Evolutionary conservation across 2,329 filamentous ascomycete species (phyloP).

Genomic region (Fusarium odoratissimum): DNA sequence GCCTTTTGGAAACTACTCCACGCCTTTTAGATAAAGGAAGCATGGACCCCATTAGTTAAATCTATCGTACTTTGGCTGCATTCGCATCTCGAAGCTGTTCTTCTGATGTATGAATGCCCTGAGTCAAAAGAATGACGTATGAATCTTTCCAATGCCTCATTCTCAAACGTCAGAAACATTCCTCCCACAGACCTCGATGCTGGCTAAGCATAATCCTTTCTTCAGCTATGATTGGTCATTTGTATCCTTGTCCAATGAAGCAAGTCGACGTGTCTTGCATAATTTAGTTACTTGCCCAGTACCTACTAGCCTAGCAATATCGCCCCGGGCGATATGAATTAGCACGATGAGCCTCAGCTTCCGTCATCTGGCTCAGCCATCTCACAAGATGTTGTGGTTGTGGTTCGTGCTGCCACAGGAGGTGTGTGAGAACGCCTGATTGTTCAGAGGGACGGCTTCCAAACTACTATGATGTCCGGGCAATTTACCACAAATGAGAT

Average conservation of each 20-base stretch:
- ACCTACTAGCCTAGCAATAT: constrained; percentile 21
- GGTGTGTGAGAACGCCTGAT: neutral
- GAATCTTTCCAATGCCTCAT: neutral
- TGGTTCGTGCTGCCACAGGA: neutral
- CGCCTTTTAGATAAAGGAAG: neutral
- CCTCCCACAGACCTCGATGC: neutral
- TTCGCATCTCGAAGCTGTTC: neutral
- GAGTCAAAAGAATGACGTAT: neutral
- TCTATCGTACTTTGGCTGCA: neutral
- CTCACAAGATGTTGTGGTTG: neutral
- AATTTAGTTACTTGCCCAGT: neutral
- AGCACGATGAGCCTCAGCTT: neutral
- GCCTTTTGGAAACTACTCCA: neutral
- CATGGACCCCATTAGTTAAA: neutral
- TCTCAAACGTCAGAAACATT: neutral
- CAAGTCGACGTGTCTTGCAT: constrained; percentile 48
- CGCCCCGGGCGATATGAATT: neutral
- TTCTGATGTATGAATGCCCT: neutral
- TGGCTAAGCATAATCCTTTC: neutral
- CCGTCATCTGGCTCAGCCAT: neutral
- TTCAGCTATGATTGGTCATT: constrained; percentile 4
- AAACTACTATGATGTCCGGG: neutral
- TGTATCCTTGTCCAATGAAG: constrained; percentile 2
- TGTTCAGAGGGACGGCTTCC: neutral
- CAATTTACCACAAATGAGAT: neutral